Percentiles rank a stretch among this genome's conserved stretches.
phyloP scores from a whole-genome alignment of 2,329 filamentous ascomycete genomes.

The Fusarium napiforme region DNA sequence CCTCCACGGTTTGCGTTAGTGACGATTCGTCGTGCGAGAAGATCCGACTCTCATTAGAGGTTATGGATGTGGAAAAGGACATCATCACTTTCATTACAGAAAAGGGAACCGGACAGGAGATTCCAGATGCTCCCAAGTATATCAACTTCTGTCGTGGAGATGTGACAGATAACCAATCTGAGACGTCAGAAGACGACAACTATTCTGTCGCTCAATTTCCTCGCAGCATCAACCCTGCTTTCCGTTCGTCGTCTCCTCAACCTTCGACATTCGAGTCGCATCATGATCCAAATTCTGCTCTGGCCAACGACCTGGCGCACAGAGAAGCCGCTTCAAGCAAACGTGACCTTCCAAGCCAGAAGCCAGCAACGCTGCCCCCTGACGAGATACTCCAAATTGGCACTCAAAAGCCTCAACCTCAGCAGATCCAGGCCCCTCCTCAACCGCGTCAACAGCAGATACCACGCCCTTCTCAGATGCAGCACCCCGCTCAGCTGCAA shows the following conservation, averaged over 20 bases:
- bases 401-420: conserved; percentile 17
- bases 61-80: conserved; percentile 97
- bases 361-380: conserved; percentile 41
- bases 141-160: conserved; percentile 98
- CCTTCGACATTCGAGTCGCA: conserved; percentile 93
- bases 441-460: conserved; percentile 25
- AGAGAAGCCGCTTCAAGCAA: conserved; percentile 58
- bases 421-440: conserved; percentile 22
- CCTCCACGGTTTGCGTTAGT: conserved; percentile 96
- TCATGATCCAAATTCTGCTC: conserved; percentile 81
- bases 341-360: conserved; percentile 67
- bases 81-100: conserved; percentile 90
- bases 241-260: conserved; percentile 94
- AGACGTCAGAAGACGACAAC: conserved; percentile 84
- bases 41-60: conserved; percentile 90
- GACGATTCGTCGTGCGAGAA: conserved; percentile 98
- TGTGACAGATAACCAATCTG: conserved; percentile 81
- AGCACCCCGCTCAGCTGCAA: conserved; percentile 2
- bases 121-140: conserved; percentile 95
- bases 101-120: conserved; percentile 92
- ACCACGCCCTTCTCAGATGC: conserved; percentile 15
- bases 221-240: conserved; percentile 93
- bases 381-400: conserved; percentile 39
- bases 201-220: conserved; percentile 98
- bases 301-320: conserved; percentile 76